These are phyloP conservation scores for Sphagnum fallax DNA, from an alignment of 228 moss, liverwort and hornwort species.

Conservation along the genomic window DNA sequence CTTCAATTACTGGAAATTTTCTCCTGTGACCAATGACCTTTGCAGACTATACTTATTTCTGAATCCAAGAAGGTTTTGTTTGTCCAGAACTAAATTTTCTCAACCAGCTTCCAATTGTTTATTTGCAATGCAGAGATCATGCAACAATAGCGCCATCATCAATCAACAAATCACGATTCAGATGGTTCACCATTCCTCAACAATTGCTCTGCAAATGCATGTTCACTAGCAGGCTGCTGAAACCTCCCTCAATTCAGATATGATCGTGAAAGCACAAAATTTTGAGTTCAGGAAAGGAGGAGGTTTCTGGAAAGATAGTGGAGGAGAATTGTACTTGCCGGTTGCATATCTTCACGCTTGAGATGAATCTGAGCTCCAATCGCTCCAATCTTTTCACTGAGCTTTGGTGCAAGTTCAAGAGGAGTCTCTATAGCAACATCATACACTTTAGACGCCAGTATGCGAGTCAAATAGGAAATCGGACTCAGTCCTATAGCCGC, in stretches of 20 bases:
- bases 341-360: slow-evolving; percentile 92
- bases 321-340: slow-evolving; percentile 12
- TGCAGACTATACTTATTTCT: too few species aligned
- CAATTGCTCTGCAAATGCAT: background rate
- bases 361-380: slow-evolving; percentile 59
- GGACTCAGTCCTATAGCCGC: slow-evolving; percentile 32
- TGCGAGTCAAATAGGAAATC: slow-evolving; percentile 73
- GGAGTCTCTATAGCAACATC: slow-evolving; percentile 87
- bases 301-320: background rate
- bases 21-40: too few species aligned
- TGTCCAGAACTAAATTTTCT: too few species aligned
- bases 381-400: slow-evolving; percentile 67
- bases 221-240: background rate
- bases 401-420: slow-evolving; percentile 68
- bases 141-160: background rate
- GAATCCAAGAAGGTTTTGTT: too few species aligned
- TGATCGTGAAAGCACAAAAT: background rate
- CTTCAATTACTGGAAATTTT: background rate
- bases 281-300: background rate
- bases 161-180: background rate
- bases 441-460: slow-evolving; percentile 80
- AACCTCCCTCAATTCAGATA: too few species aligned
- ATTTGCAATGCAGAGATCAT: too few species aligned
- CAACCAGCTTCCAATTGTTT: too few species aligned
- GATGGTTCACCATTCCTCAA: background rate